phyloP scores from a whole-genome alignment of 768 basidiomycete species.

The Amanita rimosa region DNA sequence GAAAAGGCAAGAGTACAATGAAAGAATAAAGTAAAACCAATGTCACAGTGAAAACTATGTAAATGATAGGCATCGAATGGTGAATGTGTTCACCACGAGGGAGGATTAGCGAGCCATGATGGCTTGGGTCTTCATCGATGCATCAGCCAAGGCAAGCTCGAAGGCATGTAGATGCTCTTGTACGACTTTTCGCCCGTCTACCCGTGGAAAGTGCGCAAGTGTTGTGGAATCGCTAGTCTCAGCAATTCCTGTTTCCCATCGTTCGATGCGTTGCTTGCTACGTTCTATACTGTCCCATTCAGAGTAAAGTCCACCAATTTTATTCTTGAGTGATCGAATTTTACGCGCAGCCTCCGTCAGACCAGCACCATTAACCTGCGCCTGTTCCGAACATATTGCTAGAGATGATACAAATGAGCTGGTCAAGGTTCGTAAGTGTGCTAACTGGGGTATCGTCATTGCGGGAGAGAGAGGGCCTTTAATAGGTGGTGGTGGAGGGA shows the following conservation, averaged over 20 bases:
- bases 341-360: constrained; percentile 81
- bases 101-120: constrained; percentile 62
- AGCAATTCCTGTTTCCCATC: constrained; percentile 61
- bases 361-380: constrained; percentile 79
- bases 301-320: constrained; percentile 64
- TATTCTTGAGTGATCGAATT: constrained; percentile 78
- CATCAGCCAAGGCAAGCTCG: constrained; percentile 59
- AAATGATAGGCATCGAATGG: constrained; percentile 9
- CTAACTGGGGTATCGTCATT: constrained; percentile 51
- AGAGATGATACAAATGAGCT: constrained; percentile 66
- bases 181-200: constrained; percentile 66
- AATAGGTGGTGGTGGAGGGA: constrained; percentile 36
- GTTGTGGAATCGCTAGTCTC: constrained; percentile 28
- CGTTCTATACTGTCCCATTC: constrained; percentile 83
- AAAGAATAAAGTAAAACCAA: constrained; percentile 10
- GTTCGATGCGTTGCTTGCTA: constrained; percentile 64
- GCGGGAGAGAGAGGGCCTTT: constrained; percentile 44
- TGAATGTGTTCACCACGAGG: constrained; percentile 2
- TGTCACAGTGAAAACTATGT: constrained; percentile 4
- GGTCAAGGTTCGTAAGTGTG: constrained; percentile 64
- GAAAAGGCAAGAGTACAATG: constrained; percentile 6
- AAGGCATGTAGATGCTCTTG: constrained; percentile 72
- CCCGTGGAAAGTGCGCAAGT: constrained; percentile 24
- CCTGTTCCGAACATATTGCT: constrained; percentile 72
- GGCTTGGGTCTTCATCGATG: constrained; percentile 63